Evolutionary conservation across 768 basidiomycete species (phyloP), one percentile per base, ranked within the genome.

Genomic region (Lentinula edodes): DNA sequence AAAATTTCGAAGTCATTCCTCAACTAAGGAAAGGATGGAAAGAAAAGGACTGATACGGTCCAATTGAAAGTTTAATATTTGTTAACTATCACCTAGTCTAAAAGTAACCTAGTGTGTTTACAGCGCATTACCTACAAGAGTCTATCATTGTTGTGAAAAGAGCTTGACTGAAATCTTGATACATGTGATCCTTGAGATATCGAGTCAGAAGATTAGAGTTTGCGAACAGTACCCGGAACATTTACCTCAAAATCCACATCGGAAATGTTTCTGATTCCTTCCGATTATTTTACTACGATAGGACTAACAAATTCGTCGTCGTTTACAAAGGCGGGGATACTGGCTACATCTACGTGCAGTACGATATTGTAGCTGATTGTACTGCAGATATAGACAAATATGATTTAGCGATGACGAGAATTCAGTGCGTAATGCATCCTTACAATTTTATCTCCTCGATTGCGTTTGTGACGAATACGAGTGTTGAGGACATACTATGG

Each of bases 371-470:
- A 93, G 9, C 84, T 80, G 73, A 93, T 87, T 9, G 90, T 90
- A 66, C 90, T 93, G 68, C n/a, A 38, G 55, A 42, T 39, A 32
- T 15, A 28, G 6, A 45, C 39, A 39, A 50, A 28, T 20, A 28
- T 51, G 43, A 51, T 41, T 35, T 41, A 59, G 32, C 42, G 13
- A 35, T 28, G 4, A 57, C 18, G 52, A 46, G 38, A 6, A 28
- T n/a, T n/a, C 3, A 13, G 18, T n/a, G 8, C 18, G n/a, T 4
- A 15, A 2, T 18, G 12, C 4, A 16, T 34, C 68, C 85, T 66
- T 68, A 90, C 91, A 92, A 93, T 73, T 92, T 91, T 86, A 91
- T 92, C 74, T 93, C 91, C 69, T 93, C 91, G 1, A 91, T 92
- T 10, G 91, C 91, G 68, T 92, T 81, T 16, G 91, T 88, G 32